These are phyloP conservation scores for Poteriospumella lacustris DNA, from an alignment of 108 stramenopile species.

Conservation along the genomic window DNA sequence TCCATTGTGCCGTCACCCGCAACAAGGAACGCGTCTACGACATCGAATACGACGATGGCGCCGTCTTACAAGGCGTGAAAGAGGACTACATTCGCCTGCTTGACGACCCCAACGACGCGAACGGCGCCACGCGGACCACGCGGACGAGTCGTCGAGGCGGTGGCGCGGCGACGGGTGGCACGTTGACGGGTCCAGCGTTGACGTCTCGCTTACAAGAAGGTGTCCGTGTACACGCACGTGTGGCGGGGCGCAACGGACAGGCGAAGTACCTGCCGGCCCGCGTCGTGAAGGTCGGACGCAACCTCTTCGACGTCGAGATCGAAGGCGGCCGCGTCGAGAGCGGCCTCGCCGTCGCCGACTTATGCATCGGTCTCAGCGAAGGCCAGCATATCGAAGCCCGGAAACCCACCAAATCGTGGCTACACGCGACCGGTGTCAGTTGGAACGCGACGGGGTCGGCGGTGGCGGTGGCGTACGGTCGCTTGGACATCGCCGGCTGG, in stretches of 20 bases:
- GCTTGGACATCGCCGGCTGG: slow-evolving; percentile 46
- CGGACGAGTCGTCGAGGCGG: not conserved
- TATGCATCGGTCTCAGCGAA: slow-evolving; percentile 4
- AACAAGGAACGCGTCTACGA: slow-evolving; percentile 23
- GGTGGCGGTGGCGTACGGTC: slow-evolving; percentile 44
- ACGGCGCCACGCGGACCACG: too few relatives aligned
- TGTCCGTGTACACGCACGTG: slow-evolving; percentile 17
- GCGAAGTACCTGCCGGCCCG: slow-evolving; percentile 11
- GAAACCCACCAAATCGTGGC: not conserved
- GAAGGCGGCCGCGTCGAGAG: slow-evolving; percentile 15
- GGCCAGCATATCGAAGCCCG: slow-evolving; percentile 17
- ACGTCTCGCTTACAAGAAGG: slow-evolving; percentile 10
- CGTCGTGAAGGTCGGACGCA: not conserved
- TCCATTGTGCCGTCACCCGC: not conserved
- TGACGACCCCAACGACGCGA: not conserved
- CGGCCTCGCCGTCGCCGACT: not conserved
- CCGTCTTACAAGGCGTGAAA: not conserved
- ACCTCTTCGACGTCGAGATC: not conserved
- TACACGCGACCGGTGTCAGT: slow-evolving; percentile 41
- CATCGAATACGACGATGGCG: slow-evolving; percentile 16
- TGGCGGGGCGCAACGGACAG: not conserved
- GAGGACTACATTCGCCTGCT: slow-evolving; percentile 24
- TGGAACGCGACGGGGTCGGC: slow-evolving; percentile 46
- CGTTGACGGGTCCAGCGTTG: not conserved
- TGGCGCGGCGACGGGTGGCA: not conserved